Evolutionary conservation across 2,329 filamentous ascomycete species (phyloP), one percentile per base, ranked within the genome.

Genomic region (Pestalotiopsis sp.): DNA sequence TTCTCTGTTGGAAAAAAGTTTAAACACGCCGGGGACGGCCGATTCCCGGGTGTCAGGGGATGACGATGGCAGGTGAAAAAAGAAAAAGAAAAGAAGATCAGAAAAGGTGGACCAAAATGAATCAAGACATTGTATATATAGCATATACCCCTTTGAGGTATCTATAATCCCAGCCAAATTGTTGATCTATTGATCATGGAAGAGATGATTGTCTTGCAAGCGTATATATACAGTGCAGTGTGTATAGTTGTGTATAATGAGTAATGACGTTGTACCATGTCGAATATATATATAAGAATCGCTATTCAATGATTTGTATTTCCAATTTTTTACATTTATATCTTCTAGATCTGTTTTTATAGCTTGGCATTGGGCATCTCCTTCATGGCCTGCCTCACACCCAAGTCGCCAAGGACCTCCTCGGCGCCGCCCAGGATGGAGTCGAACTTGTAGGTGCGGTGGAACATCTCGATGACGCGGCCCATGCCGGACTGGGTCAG

Each of bases 401-500:
- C 93, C 66, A 97, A 79, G 81, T 97, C 94, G 4, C 87, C 92
- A 69, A 97, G 78, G 69, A 97, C 90, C 82, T 97, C 93, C 80
- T 97, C 93, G 1, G 93, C 92, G 12, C 93, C 93, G 68, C 93
- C 93, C 31, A 95, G 80, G 68, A 93, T 92, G 25, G 91, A 87
- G 78, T 93, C 91, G 68, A 93, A 96, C 82, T 96, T 96, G 81
- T 95, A 93, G 2, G 91, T 93, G 61, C 93, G 86, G 79, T 95
- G 89, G 82, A 96, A 96, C 86, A 93, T 92, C 82, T 97, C 93
- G 70, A 97, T 90, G 39, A 93, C 86, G 65, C 88, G 87, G 62
- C 93, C 94, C 93, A 97, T 97, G 17, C 93, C 93, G 0, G 87
- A 88, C 81, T 94, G 91, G 0, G 94, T 97, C 9, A 97, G 80